These are phyloP conservation scores for Periglandula ipomoeae DNA, from an alignment of 2,329 filamentous ascomycete species.

Conservation along the genomic window DNA sequence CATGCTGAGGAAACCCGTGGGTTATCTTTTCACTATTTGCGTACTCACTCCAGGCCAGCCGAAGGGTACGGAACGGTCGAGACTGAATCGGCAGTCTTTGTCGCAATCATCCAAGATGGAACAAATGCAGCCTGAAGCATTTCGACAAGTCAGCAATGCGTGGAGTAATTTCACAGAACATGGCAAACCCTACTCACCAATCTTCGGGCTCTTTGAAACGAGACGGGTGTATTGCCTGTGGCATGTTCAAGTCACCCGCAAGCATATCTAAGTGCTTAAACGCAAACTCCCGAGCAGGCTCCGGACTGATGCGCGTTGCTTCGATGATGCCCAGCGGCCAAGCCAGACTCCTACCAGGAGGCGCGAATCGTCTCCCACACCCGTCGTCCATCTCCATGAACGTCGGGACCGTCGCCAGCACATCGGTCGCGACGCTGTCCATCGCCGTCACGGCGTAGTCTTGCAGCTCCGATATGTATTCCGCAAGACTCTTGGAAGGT, in stretches of 20 bases:
- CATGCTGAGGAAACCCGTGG: not conserved
- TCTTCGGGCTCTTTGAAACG: not conserved
- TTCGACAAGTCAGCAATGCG: no score
- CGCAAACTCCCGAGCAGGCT: constrained; percentile 9
- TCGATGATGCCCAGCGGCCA: constrained; percentile 17
- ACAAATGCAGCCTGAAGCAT: no score
- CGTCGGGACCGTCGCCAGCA: constrained; percentile 14
- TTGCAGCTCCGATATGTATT: constrained; percentile 4
- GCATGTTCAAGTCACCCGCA: constrained; percentile 14
- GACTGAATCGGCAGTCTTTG: no score
- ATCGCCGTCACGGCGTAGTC: constrained; percentile 11
- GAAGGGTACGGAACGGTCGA: no score
- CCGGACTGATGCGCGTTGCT: constrained; percentile 6
- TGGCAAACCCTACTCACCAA: no score
- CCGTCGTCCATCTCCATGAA: constrained; percentile 11
- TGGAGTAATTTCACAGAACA: no score
- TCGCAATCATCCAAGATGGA: no score
- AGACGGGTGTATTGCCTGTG: constrained; percentile 9
- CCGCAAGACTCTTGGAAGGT: not conserved
- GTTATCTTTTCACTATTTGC: no score
- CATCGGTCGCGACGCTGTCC: constrained; percentile 10
- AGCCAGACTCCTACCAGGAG: constrained; percentile 14
- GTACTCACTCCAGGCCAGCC: no score
- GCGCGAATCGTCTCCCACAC: constrained; percentile 9
- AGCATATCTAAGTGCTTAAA: constrained; percentile 12